Evolutionary conservation across 2,329 filamentous ascomycete species (phyloP).

Genomic region (Podosphaera leucotricha): DNA sequence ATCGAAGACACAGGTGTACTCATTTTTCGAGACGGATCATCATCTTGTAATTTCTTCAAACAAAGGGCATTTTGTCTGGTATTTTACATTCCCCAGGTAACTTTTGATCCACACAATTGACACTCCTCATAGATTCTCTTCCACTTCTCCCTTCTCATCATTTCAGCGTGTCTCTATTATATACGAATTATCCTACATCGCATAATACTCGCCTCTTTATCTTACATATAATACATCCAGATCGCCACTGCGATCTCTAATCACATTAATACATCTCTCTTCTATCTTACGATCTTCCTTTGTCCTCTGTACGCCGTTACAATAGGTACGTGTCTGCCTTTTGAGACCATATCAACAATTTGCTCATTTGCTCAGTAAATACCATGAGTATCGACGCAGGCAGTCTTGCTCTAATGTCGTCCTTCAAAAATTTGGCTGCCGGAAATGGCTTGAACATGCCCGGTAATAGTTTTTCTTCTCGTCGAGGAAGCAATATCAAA

Average conservation of each 20-base stretch:
- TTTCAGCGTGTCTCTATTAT: background rate
- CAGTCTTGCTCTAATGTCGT: slow-evolving; percentile 92
- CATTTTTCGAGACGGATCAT: background rate
- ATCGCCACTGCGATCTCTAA: background rate
- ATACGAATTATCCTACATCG: background rate
- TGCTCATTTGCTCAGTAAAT: slow-evolving; percentile 9
- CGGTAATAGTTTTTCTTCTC: slow-evolving; percentile 60
- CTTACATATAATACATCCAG: background rate
- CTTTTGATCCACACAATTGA: background rate
- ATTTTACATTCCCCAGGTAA: background rate
- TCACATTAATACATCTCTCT: background rate
- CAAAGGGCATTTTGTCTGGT: background rate
- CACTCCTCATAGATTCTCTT: background rate
- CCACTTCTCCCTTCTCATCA: background rate
- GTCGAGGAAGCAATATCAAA: slow-evolving; percentile 68
- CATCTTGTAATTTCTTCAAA: background rate
- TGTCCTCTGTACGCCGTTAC: background rate
- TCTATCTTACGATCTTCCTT: background rate
- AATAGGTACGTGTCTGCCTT: background rate
- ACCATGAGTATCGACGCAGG: slow-evolving; percentile 57
- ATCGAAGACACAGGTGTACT: background rate
- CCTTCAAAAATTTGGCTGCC: slow-evolving; percentile 58
- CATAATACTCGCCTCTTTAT: background rate
- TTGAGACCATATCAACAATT: background rate
- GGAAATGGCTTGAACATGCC: slow-evolving; percentile 53